phyloP scores from a whole-genome alignment of 129 eudicot genomes.

The Smallanthus sonchifolius region DNA sequence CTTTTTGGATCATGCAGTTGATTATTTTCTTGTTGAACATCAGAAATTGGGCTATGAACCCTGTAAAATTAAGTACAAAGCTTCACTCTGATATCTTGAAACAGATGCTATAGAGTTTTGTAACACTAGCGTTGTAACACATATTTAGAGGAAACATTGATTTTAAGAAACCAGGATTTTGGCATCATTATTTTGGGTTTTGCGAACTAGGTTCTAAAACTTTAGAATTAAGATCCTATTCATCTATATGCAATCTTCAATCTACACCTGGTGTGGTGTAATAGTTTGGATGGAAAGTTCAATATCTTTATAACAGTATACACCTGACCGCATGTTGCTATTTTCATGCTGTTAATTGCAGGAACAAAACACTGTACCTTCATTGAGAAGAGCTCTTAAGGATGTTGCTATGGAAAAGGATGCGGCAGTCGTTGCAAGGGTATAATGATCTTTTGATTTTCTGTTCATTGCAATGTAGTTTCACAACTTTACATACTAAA shows the following conservation, averaged over 20 bases:
- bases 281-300: background rate
- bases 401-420: slow-evolving; percentile 99
- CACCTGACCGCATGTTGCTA: background rate
- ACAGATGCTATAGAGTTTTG: background rate
- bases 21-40: background rate
- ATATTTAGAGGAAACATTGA: background rate
- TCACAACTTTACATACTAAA: background rate
- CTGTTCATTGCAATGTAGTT: background rate
- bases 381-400: slow-evolving; percentile 85
- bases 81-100: background rate
- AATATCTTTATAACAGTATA: background rate
- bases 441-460: slow-evolving; percentile 18
- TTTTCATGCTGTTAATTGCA: slow-evolving; percentile 28
- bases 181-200: background rate
- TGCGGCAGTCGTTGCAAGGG: slow-evolving; percentile 99
- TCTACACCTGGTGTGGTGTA: slow-evolving; percentile 6
- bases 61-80: background rate
- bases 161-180: background rate
- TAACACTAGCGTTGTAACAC: background rate
- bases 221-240: background rate
- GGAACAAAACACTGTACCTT: slow-evolving; percentile 85
- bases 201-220: background rate
- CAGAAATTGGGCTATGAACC: background rate
- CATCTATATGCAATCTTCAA: background rate
- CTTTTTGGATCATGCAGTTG: slow-evolving; percentile 2